Evolutionary conservation across 176 grass and related monocot species (phyloP), one percentile per base, ranked within the genome.

Genomic region (Aegilops sharonensis): DNA sequence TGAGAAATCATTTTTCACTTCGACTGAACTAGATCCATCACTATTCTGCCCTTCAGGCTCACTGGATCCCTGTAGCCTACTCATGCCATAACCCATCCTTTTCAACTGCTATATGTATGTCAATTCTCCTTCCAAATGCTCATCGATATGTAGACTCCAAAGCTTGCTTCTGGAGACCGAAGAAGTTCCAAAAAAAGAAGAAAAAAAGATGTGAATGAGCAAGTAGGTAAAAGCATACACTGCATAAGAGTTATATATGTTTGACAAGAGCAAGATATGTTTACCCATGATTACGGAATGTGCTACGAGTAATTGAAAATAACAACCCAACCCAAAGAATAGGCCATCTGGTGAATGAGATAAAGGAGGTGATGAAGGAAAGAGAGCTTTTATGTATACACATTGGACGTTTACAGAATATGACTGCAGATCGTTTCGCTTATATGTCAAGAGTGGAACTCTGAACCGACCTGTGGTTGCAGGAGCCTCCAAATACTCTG

Each of bases 71-170:
- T 88, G 76, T 70, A 88, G 70, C 81, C 81, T 91, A 81, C 89
- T 91, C 85, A 91, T 91, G 61, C 85, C 89, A 47, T 91, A 91
- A 64, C 89, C 85, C 89, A 91, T 91, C 54, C 7, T 36, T 29
- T 84, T 20, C 0, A 14, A 65, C 31, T 83, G 43, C 34, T 85
- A 75, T 62, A 34, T 62, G 31, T 72, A 80, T 30, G 75, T 23
- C 8, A 36, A 87, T 37, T 62, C 10, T 91, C 13, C 72, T 78
- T 88, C 29, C 57, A 79, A 75, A 65, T 23, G 5, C n/a, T 0
- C 61, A 87, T 23, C 34, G 31, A 80, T 50, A 62, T 81, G 57
- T 25, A 83, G 60, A 59, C 23, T 75, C 68, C 48, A 60, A 81
- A 79, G 2, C n/a, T 80, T 65, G 11, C 9, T 84, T 56, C 47